A percentile compares a stretch with the other conserved stretches of the same genome.
Evolutionary conservation across 768 basidiomycete species (phyloP).

Genomic region (Favolaschia claudopus): DNA sequence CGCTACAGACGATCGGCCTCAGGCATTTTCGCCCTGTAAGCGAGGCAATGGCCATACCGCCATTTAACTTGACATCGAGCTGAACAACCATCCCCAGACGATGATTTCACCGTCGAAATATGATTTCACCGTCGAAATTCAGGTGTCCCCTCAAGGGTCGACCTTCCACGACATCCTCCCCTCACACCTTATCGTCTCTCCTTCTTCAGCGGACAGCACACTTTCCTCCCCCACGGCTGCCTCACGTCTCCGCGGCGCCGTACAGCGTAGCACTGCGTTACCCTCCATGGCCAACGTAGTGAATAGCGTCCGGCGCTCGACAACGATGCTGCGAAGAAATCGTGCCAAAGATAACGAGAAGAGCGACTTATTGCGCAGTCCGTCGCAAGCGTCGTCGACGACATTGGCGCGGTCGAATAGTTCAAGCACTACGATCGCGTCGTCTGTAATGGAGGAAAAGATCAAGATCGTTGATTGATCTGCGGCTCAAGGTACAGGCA

Average conservation of each 20-base stretch:
- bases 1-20: constrained; percentile 31
- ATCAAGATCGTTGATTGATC: no score
- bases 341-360: constrained; percentile 10
- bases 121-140: constrained; percentile 12
- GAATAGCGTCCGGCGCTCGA: constrained; percentile 43
- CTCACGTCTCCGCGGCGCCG: constrained; percentile 38
- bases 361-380: constrained; percentile 12
- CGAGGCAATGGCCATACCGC: no score
- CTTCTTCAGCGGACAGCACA: constrained; percentile 36
- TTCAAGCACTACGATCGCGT: constrained; percentile 1
- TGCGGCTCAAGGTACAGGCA: no score
- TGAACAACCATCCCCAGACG: neutral
- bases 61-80: no score
- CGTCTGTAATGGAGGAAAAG: neutral
- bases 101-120: no score
- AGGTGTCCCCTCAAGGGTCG: constrained; percentile 20
- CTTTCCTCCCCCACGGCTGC: constrained; percentile 8
- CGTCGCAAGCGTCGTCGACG: neutral
- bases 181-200: constrained; percentile 50
- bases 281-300: constrained; percentile 51
- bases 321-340: constrained; percentile 45
- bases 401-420: constrained; percentile 3
- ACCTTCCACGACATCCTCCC: constrained; percentile 61
- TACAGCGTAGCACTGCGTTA: constrained; percentile 41
- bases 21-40: constrained; percentile 20